Conservation (phyloP, 345 rosid genomes). For the Zanthoxylum bungeanum region DNA sequence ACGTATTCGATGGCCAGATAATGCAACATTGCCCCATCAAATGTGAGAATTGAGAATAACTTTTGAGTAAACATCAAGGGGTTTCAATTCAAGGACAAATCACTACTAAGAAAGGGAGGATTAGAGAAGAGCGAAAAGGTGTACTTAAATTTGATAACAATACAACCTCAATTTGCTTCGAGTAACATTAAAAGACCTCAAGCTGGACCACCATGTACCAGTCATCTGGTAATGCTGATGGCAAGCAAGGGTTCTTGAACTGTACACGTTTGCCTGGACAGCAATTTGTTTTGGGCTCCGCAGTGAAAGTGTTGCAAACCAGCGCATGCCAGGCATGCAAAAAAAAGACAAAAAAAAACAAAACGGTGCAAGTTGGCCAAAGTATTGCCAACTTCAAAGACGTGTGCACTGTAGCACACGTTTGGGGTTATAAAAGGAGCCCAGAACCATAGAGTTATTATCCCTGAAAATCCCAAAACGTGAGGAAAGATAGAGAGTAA, state of each 20-base stretch:
- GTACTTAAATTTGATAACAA: neutral
- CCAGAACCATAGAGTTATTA: no score
- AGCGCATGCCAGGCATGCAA: no score
- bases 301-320: no score
- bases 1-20: neutral
- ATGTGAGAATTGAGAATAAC: neutral
- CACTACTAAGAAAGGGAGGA: neutral
- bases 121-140: neutral
- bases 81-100: no score
- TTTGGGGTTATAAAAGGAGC: no score
- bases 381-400: no score
- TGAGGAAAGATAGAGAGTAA: no score
- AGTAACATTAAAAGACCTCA: constrained; percentile 18
- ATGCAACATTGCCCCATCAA: neutral
- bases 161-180: neutral
- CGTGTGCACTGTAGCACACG: no score
- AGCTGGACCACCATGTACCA: constrained; percentile 63
- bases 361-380: no score
- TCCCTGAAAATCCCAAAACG: no score
- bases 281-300: constrained; percentile 51
- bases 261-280: constrained; percentile 30
- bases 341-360: no score
- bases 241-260: constrained; percentile 60
- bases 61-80: no score
- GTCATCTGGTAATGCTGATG: constrained; percentile 47